Percentiles rank a stretch among this genome's conserved stretches.
Evolutionary conservation across 768 basidiomycete species (phyloP).

Genomic region (Boletus fagicola): DNA sequence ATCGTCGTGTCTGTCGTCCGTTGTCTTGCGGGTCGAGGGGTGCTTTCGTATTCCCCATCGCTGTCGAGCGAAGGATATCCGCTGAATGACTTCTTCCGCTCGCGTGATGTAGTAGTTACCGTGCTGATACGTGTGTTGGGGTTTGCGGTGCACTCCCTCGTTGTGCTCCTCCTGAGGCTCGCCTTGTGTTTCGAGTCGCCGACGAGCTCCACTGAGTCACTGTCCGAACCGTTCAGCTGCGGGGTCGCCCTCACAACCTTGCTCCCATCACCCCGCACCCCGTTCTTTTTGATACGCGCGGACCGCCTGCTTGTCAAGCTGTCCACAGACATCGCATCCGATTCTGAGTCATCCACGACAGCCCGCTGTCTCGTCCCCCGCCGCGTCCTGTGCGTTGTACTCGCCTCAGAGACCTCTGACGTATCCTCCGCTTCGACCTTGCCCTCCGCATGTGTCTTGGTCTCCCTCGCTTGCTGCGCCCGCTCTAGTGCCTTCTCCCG

Average conservation of each 20-base stretch:
- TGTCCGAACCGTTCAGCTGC: background rate
- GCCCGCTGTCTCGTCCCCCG: background rate
- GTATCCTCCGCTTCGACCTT: background rate
- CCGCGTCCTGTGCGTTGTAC: slow-evolving; percentile 1
- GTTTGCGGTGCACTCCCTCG: background rate
- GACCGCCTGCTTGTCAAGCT: slow-evolving; percentile 13
- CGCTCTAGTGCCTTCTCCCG: slow-evolving; percentile 25
- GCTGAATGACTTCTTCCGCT: slow-evolving; percentile 1
- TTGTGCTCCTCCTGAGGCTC: background rate
- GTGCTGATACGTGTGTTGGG: background rate
- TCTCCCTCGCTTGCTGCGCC: slow-evolving; percentile 11
- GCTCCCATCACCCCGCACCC: background rate
- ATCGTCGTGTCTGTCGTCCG: background rate
- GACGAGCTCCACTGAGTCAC: slow-evolving; percentile 5
- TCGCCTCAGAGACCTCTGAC: slow-evolving; percentile 11
- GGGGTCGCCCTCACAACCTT: background rate
- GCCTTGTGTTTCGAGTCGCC: background rate
- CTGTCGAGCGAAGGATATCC: background rate
- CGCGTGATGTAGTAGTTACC: background rate
- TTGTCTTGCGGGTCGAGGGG: slow-evolving; percentile 24
- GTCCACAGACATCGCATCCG: slow-evolving; percentile 33
- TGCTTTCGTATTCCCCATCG: slow-evolving; percentile 18
- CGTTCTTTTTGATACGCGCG: slow-evolving; percentile 4
- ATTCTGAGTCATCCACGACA: slow-evolving; percentile 15
- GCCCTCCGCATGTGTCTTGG: slow-evolving; percentile 1